A percentile compares a stretch with the other conserved stretches of the same genome.
Conservation (phyloP, 2,329 filamentous ascomycete species). For the Alternaria metachromatica region DNA sequence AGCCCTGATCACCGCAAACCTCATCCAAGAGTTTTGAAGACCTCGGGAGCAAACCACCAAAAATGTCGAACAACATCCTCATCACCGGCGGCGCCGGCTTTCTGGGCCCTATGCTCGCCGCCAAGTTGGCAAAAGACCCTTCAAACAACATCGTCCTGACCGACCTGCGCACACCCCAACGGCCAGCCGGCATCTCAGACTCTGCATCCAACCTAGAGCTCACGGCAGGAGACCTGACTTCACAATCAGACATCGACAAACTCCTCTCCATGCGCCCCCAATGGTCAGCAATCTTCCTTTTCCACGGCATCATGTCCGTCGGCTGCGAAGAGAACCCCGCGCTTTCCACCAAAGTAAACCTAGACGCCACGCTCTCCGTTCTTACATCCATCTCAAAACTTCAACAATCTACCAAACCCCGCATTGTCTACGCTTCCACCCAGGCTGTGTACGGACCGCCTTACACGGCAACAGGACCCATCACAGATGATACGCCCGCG, state of each 20-base stretch:
- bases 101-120: conserved; percentile 7
- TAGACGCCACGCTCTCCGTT: conserved; percentile 62
- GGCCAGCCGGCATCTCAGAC: background rate
- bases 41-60: background rate
- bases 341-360: conserved; percentile 63
- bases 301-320: conserved; percentile 70
- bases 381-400: background rate
- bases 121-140: background rate
- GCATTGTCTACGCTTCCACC: background rate
- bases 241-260: background rate
- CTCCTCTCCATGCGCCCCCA: conserved; percentile 3
- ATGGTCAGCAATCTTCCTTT: conserved; percentile 54
- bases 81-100: conserved; percentile 9
- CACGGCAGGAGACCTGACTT: background rate
- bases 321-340: conserved; percentile 65
- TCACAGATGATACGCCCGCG: conserved; percentile 26
- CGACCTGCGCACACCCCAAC: conserved; percentile 2
- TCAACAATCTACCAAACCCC: background rate
- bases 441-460: conserved; percentile 44
- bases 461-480: conserved; percentile 55
- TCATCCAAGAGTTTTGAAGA: background rate
- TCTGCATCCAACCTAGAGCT: conserved; percentile 1
- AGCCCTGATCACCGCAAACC: background rate
- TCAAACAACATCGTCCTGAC: conserved; percentile 3
- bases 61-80: background rate